phyloP scores from a whole-genome alignment of 2,329 filamentous ascomycete genomes.

The Alternaria gansuensis region DNA sequence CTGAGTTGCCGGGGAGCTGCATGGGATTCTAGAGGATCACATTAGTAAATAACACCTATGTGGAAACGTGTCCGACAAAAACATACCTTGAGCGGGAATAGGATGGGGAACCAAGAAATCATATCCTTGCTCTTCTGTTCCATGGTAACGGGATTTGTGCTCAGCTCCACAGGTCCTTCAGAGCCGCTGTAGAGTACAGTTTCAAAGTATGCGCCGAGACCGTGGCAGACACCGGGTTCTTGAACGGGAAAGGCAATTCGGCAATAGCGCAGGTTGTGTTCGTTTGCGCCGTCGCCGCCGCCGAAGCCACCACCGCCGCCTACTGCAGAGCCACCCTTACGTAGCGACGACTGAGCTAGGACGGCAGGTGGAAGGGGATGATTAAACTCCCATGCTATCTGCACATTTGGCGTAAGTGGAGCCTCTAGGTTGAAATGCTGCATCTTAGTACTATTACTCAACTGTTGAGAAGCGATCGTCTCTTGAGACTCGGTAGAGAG shows the following conservation, averaged over 20 bases:
- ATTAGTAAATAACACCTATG: constrained; percentile 12
- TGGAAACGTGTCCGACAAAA: neutral
- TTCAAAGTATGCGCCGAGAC: constrained; percentile 94
- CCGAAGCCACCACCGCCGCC: constrained; percentile 77
- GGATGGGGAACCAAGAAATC: constrained; percentile 99
- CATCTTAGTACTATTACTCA: constrained; percentile 53
- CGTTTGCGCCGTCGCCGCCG: constrained; percentile 81
- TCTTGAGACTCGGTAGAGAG: constrained; percentile 66
- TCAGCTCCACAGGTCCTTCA: constrained; percentile 77
- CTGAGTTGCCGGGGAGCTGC: constrained; percentile 82
- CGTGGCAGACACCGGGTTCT: constrained; percentile 85
- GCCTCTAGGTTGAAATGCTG: constrained; percentile 45
- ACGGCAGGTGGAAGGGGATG: constrained; percentile 74
- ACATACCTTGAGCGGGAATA: constrained; percentile 90
- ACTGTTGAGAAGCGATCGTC: constrained; percentile 59
- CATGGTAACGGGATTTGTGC: constrained; percentile 91
- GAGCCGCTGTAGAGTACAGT: constrained; percentile 81
- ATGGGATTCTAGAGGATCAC: constrained; percentile 74
- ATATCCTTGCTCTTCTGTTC: constrained; percentile 93
- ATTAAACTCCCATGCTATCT: constrained; percentile 80
- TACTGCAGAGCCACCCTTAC: constrained; percentile 70
- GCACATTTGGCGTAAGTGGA: constrained; percentile 62
- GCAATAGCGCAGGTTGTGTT: constrained; percentile 87
- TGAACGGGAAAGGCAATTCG: constrained; percentile 80
- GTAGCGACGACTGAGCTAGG: constrained; percentile 64